Conservation (phyloP, 2,329 filamentous ascomycete species). For the Cyclaneusma minus region DNA sequence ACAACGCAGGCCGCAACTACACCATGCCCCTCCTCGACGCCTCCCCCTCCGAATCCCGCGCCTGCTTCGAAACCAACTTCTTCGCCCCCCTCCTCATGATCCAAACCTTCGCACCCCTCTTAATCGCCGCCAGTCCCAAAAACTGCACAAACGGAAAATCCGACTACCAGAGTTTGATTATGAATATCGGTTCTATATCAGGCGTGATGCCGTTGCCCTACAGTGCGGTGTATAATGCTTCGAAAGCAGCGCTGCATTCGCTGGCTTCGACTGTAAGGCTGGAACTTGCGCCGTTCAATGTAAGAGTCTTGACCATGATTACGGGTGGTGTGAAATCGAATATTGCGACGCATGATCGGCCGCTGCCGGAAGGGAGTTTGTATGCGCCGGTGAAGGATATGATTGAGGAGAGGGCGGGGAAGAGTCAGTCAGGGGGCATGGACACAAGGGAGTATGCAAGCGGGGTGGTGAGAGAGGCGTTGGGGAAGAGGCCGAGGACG, state of each 20-base stretch:
- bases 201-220: slow-evolving; percentile 19
- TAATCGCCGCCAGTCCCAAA: slow-evolving; percentile 22
- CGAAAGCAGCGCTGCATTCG: slow-evolving; percentile 25
- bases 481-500: slow-evolving; percentile 6
- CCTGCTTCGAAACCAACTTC: slow-evolving; percentile 19
- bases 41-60: slow-evolving; percentile 15
- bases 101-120: slow-evolving; percentile 16
- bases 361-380: slow-evolving; percentile 2
- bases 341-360: slow-evolving; percentile 1
- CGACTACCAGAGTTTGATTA: slow-evolving; percentile 18
- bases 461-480: slow-evolving; percentile 7
- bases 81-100: slow-evolving; percentile 15
- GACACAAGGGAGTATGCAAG: slow-evolving; percentile 8
- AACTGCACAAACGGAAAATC: slow-evolving; percentile 15
- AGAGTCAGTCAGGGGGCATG: slow-evolving; percentile 2
- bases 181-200: slow-evolving; percentile 24
- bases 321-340: slow-evolving; percentile 7
- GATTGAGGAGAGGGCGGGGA: background rate
- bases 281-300: slow-evolving; percentile 17
- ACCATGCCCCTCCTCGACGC: slow-evolving; percentile 18
- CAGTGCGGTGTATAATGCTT: slow-evolving; percentile 24
- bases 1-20: slow-evolving; percentile 24
- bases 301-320: slow-evolving; percentile 7
- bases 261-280: slow-evolving; percentile 23
- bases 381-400: slow-evolving; percentile 2